Evolutionary conservation across 1,284 basidiomycete genomes (phyloP).

Genomic region (Cutaneotrichosporon sp.): DNA sequence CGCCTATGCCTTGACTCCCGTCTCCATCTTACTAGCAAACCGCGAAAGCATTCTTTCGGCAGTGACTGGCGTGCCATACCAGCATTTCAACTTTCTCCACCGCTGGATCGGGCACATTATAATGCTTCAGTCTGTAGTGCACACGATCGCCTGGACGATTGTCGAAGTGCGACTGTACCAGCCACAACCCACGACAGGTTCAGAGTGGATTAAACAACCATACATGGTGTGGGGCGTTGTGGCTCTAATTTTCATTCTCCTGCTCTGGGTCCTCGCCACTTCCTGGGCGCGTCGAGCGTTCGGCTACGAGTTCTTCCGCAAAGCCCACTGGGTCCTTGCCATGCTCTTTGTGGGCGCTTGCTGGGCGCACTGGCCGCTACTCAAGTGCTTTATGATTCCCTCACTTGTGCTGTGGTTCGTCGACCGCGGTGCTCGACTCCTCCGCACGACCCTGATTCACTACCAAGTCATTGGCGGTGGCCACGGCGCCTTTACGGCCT

Average conservation of each 20-base stretch:
- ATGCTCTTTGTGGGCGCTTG: slow-evolving; percentile 35
- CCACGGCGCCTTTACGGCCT: slow-evolving; percentile 24
- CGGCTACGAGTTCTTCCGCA: slow-evolving; percentile 36
- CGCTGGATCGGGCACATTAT: slow-evolving; percentile 38
- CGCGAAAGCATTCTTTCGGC: slow-evolving; percentile 30
- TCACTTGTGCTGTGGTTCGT: slow-evolving; percentile 26
- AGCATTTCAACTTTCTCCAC: slow-evolving; percentile 49
- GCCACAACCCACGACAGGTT: slow-evolving; percentile 27
- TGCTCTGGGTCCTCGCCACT: slow-evolving; percentile 27
- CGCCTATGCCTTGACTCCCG: slow-evolving; percentile 33
- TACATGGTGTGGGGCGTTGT: slow-evolving; percentile 37
- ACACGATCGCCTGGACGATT: slow-evolving; percentile 34
- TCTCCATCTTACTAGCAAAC: slow-evolving; percentile 28
- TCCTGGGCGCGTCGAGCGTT: slow-evolving; percentile 20
- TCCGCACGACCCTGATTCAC: slow-evolving; percentile 29
- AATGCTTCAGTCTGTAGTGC: slow-evolving; percentile 24
- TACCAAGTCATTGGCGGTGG: slow-evolving; percentile 26
- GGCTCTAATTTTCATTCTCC: slow-evolving; percentile 24
- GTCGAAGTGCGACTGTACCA: slow-evolving; percentile 32
- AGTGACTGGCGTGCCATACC: slow-evolving; percentile 32
- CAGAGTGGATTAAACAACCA: slow-evolving; percentile 26
- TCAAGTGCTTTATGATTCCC: slow-evolving; percentile 36
- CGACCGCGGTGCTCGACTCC: slow-evolving; percentile 25
- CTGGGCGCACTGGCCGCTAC: slow-evolving; percentile 30
- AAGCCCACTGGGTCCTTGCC: slow-evolving; percentile 34